A percentile compares a stretch with the other conserved stretches of the same genome.
These are phyloP conservation scores for Aspergillus steynii DNA, from an alignment of 495 filamentous ascomycete species.

Conservation along the genomic window DNA sequence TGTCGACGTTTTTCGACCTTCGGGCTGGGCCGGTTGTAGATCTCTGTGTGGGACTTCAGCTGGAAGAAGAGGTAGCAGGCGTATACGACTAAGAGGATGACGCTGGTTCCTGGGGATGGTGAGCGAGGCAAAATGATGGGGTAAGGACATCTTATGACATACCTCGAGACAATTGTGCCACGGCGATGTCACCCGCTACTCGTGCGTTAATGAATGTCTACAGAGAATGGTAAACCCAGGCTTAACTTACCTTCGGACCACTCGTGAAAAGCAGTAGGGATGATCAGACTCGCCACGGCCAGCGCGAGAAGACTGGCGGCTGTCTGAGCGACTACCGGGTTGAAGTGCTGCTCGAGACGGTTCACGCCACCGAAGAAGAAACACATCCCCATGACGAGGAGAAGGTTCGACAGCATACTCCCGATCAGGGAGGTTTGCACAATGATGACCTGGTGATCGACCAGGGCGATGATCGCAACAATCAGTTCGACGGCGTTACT, in stretches of 20 bases:
- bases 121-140: background rate
- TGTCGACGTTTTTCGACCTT: constrained; percentile 63
- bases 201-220: constrained; percentile 2
- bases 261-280: constrained; percentile 81
- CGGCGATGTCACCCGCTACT: constrained; percentile 25
- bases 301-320: constrained; percentile 80
- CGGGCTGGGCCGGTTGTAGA: constrained; percentile 72
- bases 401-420: constrained; percentile 86
- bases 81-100: constrained; percentile 78
- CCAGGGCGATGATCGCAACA: constrained; percentile 80
- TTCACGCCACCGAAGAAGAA: constrained; percentile 88
- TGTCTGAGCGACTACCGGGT: constrained; percentile 90
- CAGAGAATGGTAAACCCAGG: background rate
- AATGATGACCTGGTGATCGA: constrained; percentile 72
- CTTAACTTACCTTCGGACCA: constrained; percentile 42
- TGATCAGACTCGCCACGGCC: constrained; percentile 77
- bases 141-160: constrained; percentile 6
- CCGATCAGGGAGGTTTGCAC: constrained; percentile 93
- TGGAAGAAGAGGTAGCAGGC: constrained; percentile 79
- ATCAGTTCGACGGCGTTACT: constrained; percentile 89
- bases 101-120: constrained; percentile 53
- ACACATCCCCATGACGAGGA: constrained; percentile 90
- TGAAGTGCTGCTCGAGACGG: constrained; percentile 84
- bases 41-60: constrained; percentile 69
- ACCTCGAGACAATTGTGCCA: constrained; percentile 41